Percentiles rank a stretch among this genome's conserved stretches.
Evolutionary conservation across 2,329 filamentous ascomycete genomes (phyloP).

Genomic region (Fulvia fulva): DNA sequence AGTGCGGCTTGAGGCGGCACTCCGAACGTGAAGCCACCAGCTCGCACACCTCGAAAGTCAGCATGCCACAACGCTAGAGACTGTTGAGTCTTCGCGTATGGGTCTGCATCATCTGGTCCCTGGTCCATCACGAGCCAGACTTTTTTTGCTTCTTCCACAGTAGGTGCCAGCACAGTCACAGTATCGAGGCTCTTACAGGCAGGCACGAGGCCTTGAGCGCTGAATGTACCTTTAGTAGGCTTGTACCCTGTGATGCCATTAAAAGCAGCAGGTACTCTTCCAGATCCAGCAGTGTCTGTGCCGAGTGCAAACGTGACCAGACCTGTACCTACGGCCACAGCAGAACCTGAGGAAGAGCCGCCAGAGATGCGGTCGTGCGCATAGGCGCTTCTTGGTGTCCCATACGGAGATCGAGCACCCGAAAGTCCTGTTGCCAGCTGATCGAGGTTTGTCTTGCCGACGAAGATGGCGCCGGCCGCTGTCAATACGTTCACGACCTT

Average conservation of each 20-base stretch:
- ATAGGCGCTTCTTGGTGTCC: slow-evolving; percentile 52
- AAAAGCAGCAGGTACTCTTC: slow-evolving; percentile 51
- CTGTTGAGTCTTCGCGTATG: slow-evolving; percentile 47
- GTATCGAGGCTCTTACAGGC: slow-evolving; percentile 58
- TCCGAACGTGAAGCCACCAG: slow-evolving; percentile 46
- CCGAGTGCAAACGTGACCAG: slow-evolving; percentile 55
- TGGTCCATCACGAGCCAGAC: slow-evolving; percentile 48
- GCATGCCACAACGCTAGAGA: slow-evolving; percentile 33
- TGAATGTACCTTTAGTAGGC: slow-evolving; percentile 52
- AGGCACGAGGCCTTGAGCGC: slow-evolving; percentile 48
- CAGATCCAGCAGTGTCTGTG: slow-evolving; percentile 55
- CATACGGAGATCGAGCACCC: slow-evolving; percentile 57
- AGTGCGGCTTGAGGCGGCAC: slow-evolving; percentile 46
- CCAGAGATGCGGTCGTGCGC: slow-evolving; percentile 50
- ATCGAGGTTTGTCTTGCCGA: slow-evolving; percentile 60
- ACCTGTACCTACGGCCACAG: slow-evolving; percentile 51
- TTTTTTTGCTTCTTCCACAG: slow-evolving; percentile 46
- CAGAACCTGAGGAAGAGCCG: slow-evolving; percentile 55
- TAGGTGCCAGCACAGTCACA: slow-evolving; percentile 52
- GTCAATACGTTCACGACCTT: slow-evolving; percentile 50
- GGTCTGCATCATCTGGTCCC: slow-evolving; percentile 47
- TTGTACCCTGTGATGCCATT: slow-evolving; percentile 51
- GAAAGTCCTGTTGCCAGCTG: slow-evolving; percentile 60
- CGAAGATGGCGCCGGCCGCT: slow-evolving; percentile 52
- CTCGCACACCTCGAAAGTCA: slow-evolving; percentile 33